phyloP scores from a whole-genome alignment of 2,329 filamentous ascomycete species.

The Orbilia ellipsospora region DNA sequence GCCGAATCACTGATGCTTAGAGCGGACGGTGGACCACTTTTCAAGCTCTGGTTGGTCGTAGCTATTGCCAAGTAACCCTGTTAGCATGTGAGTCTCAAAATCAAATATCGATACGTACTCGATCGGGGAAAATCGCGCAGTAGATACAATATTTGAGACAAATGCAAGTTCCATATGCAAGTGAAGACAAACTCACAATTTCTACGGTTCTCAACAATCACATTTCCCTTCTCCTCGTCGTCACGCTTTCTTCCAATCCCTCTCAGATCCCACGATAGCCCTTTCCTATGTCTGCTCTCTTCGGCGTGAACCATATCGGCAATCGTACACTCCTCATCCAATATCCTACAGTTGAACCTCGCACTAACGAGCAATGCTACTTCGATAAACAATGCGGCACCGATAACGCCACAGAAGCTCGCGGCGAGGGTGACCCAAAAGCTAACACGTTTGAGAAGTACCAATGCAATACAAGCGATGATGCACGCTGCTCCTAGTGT shows the following conservation, averaged over 20 bases:
- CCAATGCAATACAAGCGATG: conserved; percentile 46
- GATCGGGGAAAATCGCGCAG: no score
- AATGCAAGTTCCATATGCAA: no score
- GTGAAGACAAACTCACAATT: conserved; percentile 17
- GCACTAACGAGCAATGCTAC: conserved; percentile 48
- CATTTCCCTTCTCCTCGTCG: conserved; percentile 14
- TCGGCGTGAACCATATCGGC: conserved; percentile 38
- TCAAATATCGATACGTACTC: not conserved
- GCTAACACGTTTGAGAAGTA: conserved; percentile 38
- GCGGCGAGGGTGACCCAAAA: conserved; percentile 44
- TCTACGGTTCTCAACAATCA: conserved; percentile 18
- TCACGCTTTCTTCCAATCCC: conserved; percentile 37
- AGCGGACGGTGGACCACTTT: conserved; percentile 25
- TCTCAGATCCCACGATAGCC: conserved; percentile 43
- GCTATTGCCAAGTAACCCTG: conserved; percentile 32
- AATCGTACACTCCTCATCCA: conserved; percentile 47
- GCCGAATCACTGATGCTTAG: conserved; percentile 13
- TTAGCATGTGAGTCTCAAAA: conserved; percentile 28
- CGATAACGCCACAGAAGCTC: conserved; percentile 44
- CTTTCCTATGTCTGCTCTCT: conserved; percentile 27
- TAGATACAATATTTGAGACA: no score
- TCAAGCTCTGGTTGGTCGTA: conserved; percentile 34
- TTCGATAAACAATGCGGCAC: conserved; percentile 45
- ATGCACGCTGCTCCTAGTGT: conserved; percentile 35
- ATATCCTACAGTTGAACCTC: conserved; percentile 34